phyloP scores from a whole-genome alignment of 2,329 filamentous ascomycete genomes.

The Monosporascus cannonballus region DNA sequence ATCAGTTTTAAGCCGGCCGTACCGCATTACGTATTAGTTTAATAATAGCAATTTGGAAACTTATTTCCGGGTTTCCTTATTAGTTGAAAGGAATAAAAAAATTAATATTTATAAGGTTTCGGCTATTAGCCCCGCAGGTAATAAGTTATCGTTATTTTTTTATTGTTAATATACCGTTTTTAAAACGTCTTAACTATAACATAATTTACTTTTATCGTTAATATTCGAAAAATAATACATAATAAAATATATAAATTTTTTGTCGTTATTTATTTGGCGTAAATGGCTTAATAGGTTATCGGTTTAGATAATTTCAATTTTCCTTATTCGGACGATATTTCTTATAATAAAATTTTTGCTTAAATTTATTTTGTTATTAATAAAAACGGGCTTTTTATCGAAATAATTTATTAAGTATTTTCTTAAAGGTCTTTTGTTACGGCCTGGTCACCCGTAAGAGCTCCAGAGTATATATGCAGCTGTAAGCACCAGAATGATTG shows the following conservation, averaged over 20 bases:
- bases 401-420: neutral
- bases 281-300: conserved; percentile 36
- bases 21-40: conserved; percentile 19
- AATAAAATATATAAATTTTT: conserved; percentile 33
- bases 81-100: conserved; percentile 26
- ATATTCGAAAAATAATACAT: conserved; percentile 29
- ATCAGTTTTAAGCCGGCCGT: conserved; percentile 25
- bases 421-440: neutral
- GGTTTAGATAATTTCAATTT: conserved; percentile 30
- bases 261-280: conserved; percentile 30
- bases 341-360: conserved; percentile 12
- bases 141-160: conserved; percentile 12
- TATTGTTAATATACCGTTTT: neutral
- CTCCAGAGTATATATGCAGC: too few relatives aligned
- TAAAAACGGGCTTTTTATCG: neutral
- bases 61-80: neutral
- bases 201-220: conserved; percentile 11
- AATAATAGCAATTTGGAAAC: conserved; percentile 5
- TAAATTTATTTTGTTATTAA: neutral
- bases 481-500: too few relatives aligned
- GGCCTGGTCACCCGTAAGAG: too few relatives aligned
- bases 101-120: conserved; percentile 33
- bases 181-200: neutral
- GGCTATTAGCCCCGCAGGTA: conserved; percentile 24
- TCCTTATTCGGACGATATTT: conserved; percentile 26